Conservation (phyloP, 352 stramenopile species). For the Thalassiosira oceanica region DNA sequence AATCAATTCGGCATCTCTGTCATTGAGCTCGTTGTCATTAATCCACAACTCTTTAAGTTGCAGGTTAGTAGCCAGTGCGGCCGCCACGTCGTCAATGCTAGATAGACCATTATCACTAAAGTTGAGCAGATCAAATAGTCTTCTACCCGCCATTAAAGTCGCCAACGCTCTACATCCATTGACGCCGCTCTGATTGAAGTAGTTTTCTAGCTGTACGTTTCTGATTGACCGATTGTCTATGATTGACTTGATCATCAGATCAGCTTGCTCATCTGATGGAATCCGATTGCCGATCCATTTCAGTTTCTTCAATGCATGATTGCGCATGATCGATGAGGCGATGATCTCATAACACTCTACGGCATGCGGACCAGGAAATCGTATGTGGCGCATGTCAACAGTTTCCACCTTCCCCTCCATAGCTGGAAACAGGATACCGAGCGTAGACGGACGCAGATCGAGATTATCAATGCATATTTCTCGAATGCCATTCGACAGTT, state of each 20-base stretch:
- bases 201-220: background rate
- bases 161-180: background rate
- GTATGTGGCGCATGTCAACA: background rate
- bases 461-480: background rate
- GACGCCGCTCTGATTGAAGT: no score
- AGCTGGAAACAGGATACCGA: background rate
- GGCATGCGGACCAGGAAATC: background rate
- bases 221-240: background rate
- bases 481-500: background rate
- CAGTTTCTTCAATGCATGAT: background rate
- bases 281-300: background rate
- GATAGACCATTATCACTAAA: background rate
- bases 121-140: background rate
- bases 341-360: background rate
- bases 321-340: background rate
- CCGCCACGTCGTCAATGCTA: background rate
- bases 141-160: background rate
- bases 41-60: background rate
- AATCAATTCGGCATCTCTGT: background rate
- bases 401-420: background rate
- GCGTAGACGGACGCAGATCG: background rate
- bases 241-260: background rate
- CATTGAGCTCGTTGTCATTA: background rate
- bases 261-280: background rate
- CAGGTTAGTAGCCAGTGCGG: background rate